Conservation (phyloP, 345 rosid species). For the Turritis glabra region DNA sequence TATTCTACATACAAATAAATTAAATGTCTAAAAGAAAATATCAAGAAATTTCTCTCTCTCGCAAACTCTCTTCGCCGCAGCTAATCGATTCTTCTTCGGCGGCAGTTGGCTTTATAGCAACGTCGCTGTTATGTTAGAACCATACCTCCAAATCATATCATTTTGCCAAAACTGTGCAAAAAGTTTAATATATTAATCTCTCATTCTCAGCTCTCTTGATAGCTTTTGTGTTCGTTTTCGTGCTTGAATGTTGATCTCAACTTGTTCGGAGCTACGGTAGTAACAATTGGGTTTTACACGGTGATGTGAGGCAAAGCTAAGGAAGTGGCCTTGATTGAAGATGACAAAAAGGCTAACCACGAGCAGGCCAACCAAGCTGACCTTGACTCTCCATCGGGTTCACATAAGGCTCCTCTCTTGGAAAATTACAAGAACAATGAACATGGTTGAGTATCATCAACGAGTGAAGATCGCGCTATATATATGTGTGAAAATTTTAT, state of each 20-base stretch:
- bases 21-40: too few species aligned
- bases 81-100: too few species aligned
- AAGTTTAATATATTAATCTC: neutral
- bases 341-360: conserved; percentile 22
- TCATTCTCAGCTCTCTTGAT: neutral
- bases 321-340: conserved; percentile 56
- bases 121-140: neutral
- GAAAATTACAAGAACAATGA: conserved; percentile 50
- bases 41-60: too few species aligned
- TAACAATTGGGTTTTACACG: conserved; percentile 75
- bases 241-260: conserved; percentile 37
- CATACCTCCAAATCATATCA: neutral
- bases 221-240: neutral
- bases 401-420: conserved; percentile 60
- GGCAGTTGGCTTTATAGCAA: too few species aligned
- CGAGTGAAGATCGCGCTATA: conserved; percentile 1
- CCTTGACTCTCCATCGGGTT: conserved; percentile 33
- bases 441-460: conserved; percentile 37
- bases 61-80: too few species aligned
- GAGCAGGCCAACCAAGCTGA: conserved; percentile 31
- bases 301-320: conserved; percentile 92
- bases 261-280: conserved; percentile 65
- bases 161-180: neutral
- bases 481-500: neutral
- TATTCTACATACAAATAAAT: too few species aligned